phyloP scores from a whole-genome alignment of 352 stramenopile species.

The Phytopythium delawarense region DNA sequence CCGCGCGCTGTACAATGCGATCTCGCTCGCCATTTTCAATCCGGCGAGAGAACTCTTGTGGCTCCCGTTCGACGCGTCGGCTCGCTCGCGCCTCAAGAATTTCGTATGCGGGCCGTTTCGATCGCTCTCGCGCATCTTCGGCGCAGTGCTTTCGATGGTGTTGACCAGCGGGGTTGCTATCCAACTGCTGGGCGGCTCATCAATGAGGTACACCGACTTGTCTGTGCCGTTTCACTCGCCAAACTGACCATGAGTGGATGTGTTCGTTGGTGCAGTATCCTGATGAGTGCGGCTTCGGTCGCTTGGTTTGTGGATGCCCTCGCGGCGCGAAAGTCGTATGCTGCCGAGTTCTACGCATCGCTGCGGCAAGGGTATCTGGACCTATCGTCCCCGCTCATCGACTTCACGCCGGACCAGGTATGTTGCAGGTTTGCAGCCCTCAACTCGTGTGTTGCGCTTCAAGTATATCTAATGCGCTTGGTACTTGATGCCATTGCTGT shows the following conservation, averaged over 20 bases:
- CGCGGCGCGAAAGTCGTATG: slow-evolving; percentile 77
- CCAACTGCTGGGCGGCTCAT: slow-evolving; percentile 39
- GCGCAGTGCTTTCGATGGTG: slow-evolving; percentile 65
- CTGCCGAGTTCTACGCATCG: slow-evolving; percentile 81
- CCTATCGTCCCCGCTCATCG: slow-evolving; percentile 68
- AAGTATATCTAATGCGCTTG: neutral
- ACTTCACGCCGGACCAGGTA: slow-evolving; percentile 86
- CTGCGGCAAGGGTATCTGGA: slow-evolving; percentile 81
- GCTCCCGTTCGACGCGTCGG: slow-evolving; percentile 71
- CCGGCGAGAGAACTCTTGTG: slow-evolving; percentile 81
- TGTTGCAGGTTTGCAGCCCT: neutral
- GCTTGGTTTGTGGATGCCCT: slow-evolving; percentile 70
- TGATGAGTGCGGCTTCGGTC: slow-evolving; percentile 57
- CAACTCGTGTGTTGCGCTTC: neutral
- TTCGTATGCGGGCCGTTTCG: slow-evolving; percentile 80
- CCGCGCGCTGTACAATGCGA: slow-evolving; percentile 73
- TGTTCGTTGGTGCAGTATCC: slow-evolving; percentile 25
- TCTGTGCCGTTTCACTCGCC: too few relatives aligned
- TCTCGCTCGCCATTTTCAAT: slow-evolving; percentile 82
- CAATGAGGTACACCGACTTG: slow-evolving; percentile 41
- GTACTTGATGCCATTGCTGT: neutral
- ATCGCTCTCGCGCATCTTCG: slow-evolving; percentile 73
- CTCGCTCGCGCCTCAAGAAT: slow-evolving; percentile 71
- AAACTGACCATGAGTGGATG: too few relatives aligned
- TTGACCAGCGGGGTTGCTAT: slow-evolving; percentile 46